Evolutionary conservation across 2,329 filamentous ascomycete genomes (phyloP).

Genomic region (Penicillium vulpinum): DNA sequence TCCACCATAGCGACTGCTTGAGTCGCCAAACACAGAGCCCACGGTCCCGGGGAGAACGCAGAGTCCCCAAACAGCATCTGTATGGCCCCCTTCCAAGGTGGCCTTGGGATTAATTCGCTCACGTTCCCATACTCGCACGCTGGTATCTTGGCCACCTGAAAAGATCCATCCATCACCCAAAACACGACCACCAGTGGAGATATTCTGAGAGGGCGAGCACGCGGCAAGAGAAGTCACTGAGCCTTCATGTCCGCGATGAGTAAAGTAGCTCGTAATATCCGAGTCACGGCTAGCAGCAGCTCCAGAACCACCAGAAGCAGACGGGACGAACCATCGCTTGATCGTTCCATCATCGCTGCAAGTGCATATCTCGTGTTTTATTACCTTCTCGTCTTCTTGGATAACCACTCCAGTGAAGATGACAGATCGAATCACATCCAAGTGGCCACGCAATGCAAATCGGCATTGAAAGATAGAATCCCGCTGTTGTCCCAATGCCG

Average conservation of each 20-base stretch:
- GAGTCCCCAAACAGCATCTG: constrained; percentile 92
- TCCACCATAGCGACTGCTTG: constrained; percentile 70
- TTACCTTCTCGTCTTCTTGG: too few relatives aligned
- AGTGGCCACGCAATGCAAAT: constrained; percentile 86
- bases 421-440: constrained; percentile 89
- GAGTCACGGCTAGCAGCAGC: constrained; percentile 69
- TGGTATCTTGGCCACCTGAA: constrained; percentile 91
- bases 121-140: constrained; percentile 91
- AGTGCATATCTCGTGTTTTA: constrained; percentile 94
- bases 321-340: constrained; percentile 94
- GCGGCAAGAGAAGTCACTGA: constrained; percentile 83
- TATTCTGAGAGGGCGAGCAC: constrained; percentile 83
- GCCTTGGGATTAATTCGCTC: constrained; percentile 93
- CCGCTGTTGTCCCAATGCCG: constrained; percentile 49
- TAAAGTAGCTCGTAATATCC: constrained; percentile 91
- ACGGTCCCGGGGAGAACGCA: constrained; percentile 86
- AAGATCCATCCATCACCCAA: constrained; percentile 98
- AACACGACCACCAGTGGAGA: constrained; percentile 82
- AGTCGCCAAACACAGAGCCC: constrained; percentile 74
- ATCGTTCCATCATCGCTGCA: constrained; percentile 93
- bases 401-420: constrained; percentile 95
- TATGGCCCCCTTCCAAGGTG: constrained; percentile 81
- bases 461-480: constrained; percentile 89
- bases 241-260: constrained; percentile 89
- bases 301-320: constrained; percentile 66